Evolutionary conservation across 208 protist species (phyloP), one percentile per base, ranked within the genome.

Genomic region (Novymonas esmeraldas): DNA sequence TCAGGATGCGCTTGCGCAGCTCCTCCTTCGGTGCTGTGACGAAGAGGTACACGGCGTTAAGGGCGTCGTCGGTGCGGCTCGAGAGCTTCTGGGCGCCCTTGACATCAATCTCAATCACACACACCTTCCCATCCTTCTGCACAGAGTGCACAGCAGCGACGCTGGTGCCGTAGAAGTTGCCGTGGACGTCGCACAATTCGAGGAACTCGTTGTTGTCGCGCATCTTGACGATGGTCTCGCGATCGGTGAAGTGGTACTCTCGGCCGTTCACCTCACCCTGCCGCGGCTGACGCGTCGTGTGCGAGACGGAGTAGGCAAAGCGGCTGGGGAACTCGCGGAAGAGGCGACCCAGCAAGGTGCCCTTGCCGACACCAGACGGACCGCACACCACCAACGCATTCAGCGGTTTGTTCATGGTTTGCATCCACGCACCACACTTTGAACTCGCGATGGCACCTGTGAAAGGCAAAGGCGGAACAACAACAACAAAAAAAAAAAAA

Each of bases 111-210:
- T 98, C 94, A n/a, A 98, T 64, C 24, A 98, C 69, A 60, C 90
- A 96, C 10, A 91, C 63, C 65, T 91, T 94, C 28, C 89, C 89
- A 13, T 71, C 46, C 18, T 79, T 68, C 31, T 78, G 67, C 14
- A 98, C 95, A 16, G 68, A 67, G 13, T 85, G 58, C 20, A 99
- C 84, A 7, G 93, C 90, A 7, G 64, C 76, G 26, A 89, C 73
- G 44, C 76, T 86, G n/a, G 97, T 99, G 55, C 97, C 97, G 81
- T 99, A 99, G 49, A 95, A 78, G 78, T 98, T 98, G 44, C 93
- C 93, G 81, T 98, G 96, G 29, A 98, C 95, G 26, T 94, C 70
- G 71, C 93, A 96, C 20, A 88, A 42, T 78, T 98, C 95, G 34
- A 98, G 59, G 66, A 98, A 98, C 58, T 87, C 79, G 42, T 87